Conservation (phyloP, 2,329 filamentous ascomycete genomes). For the Aspergillus sp. region DNA sequence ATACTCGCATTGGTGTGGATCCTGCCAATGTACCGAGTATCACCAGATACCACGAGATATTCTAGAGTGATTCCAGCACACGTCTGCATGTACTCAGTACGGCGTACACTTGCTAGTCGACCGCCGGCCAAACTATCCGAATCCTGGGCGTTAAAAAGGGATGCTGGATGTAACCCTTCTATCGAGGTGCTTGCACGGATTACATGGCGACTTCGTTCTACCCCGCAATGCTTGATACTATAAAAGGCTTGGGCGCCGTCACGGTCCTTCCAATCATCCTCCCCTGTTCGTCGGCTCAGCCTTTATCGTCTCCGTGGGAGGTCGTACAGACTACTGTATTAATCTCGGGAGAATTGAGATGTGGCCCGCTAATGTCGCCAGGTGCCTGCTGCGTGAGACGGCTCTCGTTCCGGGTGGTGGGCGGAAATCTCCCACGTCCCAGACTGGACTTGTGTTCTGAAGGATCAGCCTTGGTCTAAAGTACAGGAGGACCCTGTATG, state of each 20-base stretch:
- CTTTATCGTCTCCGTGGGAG: neutral
- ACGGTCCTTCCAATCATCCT: slow-evolving; percentile 5
- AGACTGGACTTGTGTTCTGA: neutral
- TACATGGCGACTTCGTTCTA: slow-evolving; percentile 4
- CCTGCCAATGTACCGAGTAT: neutral
- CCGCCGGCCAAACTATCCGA: neutral
- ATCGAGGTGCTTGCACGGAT: neutral
- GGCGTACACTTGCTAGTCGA: neutral
- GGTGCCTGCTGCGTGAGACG: neutral
- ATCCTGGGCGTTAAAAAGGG: neutral
- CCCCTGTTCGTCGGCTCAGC: neutral
- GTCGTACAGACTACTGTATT: neutral
- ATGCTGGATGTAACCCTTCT: neutral
- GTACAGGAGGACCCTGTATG: no score
- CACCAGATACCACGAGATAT: neutral
- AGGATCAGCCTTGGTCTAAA: neutral
- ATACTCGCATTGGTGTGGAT: neutral
- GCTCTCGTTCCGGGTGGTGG: slow-evolving; percentile 3
- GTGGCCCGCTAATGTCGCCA: slow-evolving; percentile 9
- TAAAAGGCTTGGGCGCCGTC: slow-evolving; percentile 6
- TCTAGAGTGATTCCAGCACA: neutral
- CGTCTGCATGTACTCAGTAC: neutral
- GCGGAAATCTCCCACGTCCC: neutral
- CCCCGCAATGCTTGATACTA: slow-evolving; percentile 17
- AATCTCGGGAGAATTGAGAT: slow-evolving; percentile 7